phyloP scores from a whole-genome alignment of 176 grass and related monocot genomes.

The Cenchrus americanus region DNA sequence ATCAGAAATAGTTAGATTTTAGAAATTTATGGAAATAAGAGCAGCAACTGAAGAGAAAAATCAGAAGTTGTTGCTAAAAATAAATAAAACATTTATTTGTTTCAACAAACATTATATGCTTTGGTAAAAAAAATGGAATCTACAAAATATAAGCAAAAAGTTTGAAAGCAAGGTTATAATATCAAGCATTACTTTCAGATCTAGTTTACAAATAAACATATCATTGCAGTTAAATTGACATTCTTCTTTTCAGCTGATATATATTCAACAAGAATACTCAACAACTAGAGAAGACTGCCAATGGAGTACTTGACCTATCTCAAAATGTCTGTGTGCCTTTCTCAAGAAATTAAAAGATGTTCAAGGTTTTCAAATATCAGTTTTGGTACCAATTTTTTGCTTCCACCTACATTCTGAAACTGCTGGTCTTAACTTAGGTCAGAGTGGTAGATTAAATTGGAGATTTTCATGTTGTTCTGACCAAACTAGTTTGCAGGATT shows the following conservation, averaged over 20 bases:
- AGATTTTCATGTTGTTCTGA: conserved; percentile 9
- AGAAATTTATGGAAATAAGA: conserved; percentile 13
- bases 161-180: background rate
- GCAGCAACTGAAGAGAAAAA: conserved; percentile 2
- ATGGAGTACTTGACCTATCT: background rate
- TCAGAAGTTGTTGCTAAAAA: background rate
- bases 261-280: background rate
- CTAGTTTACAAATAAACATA: background rate
- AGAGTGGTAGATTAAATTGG: conserved; percentile 1
- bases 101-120: background rate
- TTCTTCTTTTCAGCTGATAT: background rate
- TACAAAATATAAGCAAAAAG: background rate
- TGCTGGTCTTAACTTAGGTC: background rate
- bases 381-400: background rate
- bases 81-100: background rate
- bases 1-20: background rate
- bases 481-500: conserved; percentile 13
- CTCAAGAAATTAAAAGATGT: background rate
- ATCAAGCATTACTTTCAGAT: background rate
- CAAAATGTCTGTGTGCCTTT: too few species aligned
- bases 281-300: background rate
- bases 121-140: background rate
- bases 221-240: background rate
- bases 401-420: background rate
- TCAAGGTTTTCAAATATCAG: background rate